Evolutionary conservation across 1,139 yeast genomes (phyloP).

Genomic region (Candida mesenterica): DNA sequence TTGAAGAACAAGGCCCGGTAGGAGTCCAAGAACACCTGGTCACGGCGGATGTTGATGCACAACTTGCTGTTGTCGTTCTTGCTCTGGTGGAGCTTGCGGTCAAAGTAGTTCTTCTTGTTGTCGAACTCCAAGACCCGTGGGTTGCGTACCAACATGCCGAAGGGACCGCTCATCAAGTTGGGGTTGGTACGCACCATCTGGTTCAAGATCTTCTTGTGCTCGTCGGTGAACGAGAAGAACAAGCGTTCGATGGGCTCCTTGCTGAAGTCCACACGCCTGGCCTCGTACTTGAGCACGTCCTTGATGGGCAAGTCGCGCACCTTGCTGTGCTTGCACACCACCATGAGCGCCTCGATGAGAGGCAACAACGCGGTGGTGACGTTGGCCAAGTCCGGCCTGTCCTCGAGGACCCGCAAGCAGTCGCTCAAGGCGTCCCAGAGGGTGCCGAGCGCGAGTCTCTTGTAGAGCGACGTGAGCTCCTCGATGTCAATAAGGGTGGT

Average conservation of each 20-base stretch:
- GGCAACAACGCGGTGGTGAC: conserved; percentile 85
- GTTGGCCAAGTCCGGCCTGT: conserved; percentile 47
- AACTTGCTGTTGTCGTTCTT: conserved; percentile 49
- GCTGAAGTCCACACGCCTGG: conserved; percentile 60
- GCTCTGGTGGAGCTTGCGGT: conserved; percentile 59
- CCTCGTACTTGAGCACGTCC: conserved; percentile 61
- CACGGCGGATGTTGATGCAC: conserved; percentile 73
- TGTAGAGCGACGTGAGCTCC: conserved; percentile 60
- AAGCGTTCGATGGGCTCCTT: conserved; percentile 76
- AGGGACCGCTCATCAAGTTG: conserved; percentile 94
- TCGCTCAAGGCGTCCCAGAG: conserved; percentile 88
- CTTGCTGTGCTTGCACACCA: conserved; percentile 86
- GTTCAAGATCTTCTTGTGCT: conserved; percentile 84
- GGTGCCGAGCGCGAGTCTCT: conserved; percentile 67
- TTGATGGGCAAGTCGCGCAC: conserved; percentile 62
- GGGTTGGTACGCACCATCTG: conserved; percentile 93
- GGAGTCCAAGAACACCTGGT: conserved; percentile 89
- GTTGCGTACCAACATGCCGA: conserved; percentile 83
- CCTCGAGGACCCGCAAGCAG: conserved; percentile 62
- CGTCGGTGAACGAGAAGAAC: conserved; percentile 85
- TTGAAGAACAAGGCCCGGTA: conserved; percentile 83
- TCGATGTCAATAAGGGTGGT: too few relatives aligned
- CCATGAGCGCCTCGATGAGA: conserved; percentile 89
- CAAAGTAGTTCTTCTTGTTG: conserved; percentile 85
- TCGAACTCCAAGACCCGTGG: conserved; percentile 93